These are phyloP conservation scores for Cercospora sp. DNA, from an alignment of 2,329 filamentous ascomycete species.

Conservation along the genomic window DNA sequence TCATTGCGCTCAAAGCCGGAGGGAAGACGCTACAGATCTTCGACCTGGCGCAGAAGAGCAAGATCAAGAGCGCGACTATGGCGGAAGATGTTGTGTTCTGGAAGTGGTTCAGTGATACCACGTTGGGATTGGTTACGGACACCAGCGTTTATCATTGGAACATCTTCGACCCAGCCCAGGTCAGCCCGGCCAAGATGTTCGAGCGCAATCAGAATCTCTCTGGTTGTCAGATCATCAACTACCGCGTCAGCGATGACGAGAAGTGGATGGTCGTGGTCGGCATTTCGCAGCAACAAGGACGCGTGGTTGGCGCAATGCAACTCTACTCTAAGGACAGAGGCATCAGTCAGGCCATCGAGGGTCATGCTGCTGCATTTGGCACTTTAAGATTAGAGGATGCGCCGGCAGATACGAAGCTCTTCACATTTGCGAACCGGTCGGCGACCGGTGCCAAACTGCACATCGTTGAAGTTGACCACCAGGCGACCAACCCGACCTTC, in stretches of 20 bases:
- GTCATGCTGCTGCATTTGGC: conserved; percentile 92
- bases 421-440: conserved; percentile 92
- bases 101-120: conserved; percentile 96
- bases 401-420: conserved; percentile 87
- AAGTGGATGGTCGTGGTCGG: conserved; percentile 99
- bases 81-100: conserved; percentile 97
- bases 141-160: conserved; percentile 96
- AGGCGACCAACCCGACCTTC: conserved; percentile 83
- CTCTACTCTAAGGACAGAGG: conserved; percentile 93
- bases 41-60: conserved; percentile 87
- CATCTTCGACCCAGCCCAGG: conserved; percentile 80
- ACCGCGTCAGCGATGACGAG: conserved; percentile 89
- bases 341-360: conserved; percentile 97
- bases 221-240: conserved; percentile 99
- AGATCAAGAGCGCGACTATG: conserved; percentile 96
- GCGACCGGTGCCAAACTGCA: conserved; percentile 91
- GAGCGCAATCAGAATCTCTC: conserved; percentile 88
- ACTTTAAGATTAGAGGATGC: conserved; percentile 86
- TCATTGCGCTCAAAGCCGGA: conserved; percentile 95
- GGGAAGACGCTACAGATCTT: conserved; percentile 96
- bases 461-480: conserved; percentile 95
- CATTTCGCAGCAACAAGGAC: conserved; percentile 88
- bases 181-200: conserved; percentile 83
- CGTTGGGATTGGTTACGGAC: conserved; percentile 86
- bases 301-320: conserved; percentile 95